These are phyloP conservation scores for Pestalotiopsis sp. DNA, from an alignment of 2,329 filamentous ascomycete species.

Conservation along the genomic window DNA sequence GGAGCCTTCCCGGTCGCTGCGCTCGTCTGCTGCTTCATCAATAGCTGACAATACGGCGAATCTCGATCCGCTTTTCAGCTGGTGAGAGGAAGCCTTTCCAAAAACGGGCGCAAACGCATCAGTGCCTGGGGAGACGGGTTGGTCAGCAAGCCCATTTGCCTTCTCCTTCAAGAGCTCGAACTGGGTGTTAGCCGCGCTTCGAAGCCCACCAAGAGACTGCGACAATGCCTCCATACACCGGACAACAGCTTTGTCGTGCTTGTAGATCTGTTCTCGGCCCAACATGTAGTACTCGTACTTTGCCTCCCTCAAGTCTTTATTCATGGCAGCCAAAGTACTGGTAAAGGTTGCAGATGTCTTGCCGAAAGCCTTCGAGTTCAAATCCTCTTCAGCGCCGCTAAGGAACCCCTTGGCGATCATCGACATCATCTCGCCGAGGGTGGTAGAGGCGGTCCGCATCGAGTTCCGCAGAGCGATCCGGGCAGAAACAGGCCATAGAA, in stretches of 20 bases:
- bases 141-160: slow-evolving; percentile 33
- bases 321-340: slow-evolving; percentile 69
- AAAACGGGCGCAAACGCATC: slow-evolving; percentile 27
- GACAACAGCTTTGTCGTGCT: slow-evolving; percentile 77
- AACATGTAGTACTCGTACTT: slow-evolving; percentile 87
- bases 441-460: slow-evolving; percentile 73
- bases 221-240: slow-evolving; percentile 83
- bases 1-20: slow-evolving; percentile 49
- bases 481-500: slow-evolving; percentile 80
- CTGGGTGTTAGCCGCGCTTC: slow-evolving; percentile 87
- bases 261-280: slow-evolving; percentile 79
- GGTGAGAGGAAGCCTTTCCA: slow-evolving; percentile 23
- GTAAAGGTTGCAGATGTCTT: slow-evolving; percentile 67
- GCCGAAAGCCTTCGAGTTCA: slow-evolving; percentile 68
- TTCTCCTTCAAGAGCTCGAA: slow-evolving; percentile 79
- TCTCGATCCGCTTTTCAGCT: slow-evolving; percentile 40
- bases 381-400: slow-evolving; percentile 78
- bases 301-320: slow-evolving; percentile 79
- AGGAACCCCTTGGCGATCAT: slow-evolving; percentile 84
- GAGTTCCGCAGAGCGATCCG: slow-evolving; percentile 73
- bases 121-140: slow-evolving; percentile 33
- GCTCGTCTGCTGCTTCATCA: slow-evolving; percentile 63
- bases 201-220: slow-evolving; percentile 86
- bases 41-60: slow-evolving; percentile 60
- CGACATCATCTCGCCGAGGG: slow-evolving; percentile 79